phyloP scores from a whole-genome alignment of 1,284 basidiomycete species.

The Cutaneotrichosporon sp. region DNA sequence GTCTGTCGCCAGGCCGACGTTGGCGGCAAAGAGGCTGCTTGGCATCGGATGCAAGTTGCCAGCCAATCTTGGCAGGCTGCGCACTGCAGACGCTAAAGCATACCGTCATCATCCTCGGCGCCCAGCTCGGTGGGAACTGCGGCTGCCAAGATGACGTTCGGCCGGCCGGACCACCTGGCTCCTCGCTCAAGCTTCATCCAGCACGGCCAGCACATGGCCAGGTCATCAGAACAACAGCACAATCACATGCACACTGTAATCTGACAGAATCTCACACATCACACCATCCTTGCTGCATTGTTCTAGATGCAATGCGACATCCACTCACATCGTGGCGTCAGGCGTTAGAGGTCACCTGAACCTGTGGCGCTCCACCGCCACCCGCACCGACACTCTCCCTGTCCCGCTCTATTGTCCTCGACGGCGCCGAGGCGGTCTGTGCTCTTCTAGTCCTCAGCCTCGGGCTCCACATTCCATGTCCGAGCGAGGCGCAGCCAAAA shows the following conservation, averaged over 20 bases:
- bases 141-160: no score
- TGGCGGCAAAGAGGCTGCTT: no score
- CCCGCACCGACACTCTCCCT: background rate
- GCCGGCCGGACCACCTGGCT: no score
- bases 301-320: background rate
- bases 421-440: background rate
- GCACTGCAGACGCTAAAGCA: background rate
- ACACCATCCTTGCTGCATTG: constrained; percentile 1
- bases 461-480: constrained; percentile 26
- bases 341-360: background rate
- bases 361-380: background rate
- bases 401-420: background rate
- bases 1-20: no score
- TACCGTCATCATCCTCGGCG: no score
- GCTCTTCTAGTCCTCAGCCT: background rate
- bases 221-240: no score
- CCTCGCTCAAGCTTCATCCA: no score
- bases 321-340: background rate
- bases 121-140: no score
- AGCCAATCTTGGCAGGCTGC: background rate
- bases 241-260: background rate
- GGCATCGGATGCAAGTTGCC: background rate
- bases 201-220: no score
- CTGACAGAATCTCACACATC: background rate
- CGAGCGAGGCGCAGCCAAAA: constrained; percentile 25